Base-by-base conservation (phyloP, 352 stramenopile genomes). In the Blastocystis sp. region DNA sequence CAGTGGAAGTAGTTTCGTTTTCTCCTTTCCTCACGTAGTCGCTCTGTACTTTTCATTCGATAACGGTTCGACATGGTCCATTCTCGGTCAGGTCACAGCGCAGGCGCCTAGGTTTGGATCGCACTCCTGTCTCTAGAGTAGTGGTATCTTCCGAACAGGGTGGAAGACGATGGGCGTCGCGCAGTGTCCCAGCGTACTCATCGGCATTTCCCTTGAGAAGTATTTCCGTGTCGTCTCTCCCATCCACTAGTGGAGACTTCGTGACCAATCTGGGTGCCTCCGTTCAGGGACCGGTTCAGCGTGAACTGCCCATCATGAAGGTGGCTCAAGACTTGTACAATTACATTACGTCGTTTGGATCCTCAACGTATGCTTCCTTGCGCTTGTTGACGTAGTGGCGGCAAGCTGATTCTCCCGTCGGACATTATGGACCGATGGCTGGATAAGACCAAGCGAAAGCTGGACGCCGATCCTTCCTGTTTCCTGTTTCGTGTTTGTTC, bases 121-220 rank as follows among this genome's bases (percentile, higher is more conserved):
- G 16, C 36, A 14, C 4, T 36, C 9, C 2, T 36, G 7, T n/a
- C 1, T 84, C 4, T 48, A 48, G 27, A 4, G 46, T 84, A 84
- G 72, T 16, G 72, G 53, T 42, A 84, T 84, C 36, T 84, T 84
- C 46, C 44, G 72, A 38, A 84, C 72, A 8, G 49, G 46, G 16
- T 84, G 72, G 72, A 51, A n/a, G 21, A 71, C 72, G 36, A 84
- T 51, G 57, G 40, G n/a, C 21, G 57, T 42, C 18, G 32, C 57
- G 11, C 14, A 69, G 1, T 24, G 3, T 4, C 2, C 38, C 1
- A 21, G 6, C 34, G 72, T 84, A 9, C 29, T 9, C 24, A 54
- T 84, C 40, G 72, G 72, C 29, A 53, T 84, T 84, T 84, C 72
- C 27, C 40, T 84, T 1, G 72, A 84, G 36, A 71, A 32, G 72